Evolutionary conservation across 31 red algal genomes (phyloP), one percentile per base, ranked within the genome.

Genomic region (Odonthalia washingtoniensis): DNA sequence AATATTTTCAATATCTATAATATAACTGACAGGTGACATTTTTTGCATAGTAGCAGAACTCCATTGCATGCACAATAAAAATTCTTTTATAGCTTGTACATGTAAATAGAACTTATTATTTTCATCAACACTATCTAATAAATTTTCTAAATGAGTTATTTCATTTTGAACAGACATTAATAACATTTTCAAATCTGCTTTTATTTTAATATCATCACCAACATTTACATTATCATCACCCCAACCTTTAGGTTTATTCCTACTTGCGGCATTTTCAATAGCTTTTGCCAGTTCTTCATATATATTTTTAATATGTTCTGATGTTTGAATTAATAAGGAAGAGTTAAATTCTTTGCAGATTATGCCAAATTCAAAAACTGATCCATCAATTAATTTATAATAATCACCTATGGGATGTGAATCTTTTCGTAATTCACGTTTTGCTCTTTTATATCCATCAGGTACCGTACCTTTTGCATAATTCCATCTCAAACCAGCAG

Each of bases 321-420:
- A 80, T 44, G 83, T 82, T 28, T 43, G 38, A 45, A 21, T 80
- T 46, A 83, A 66, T 38, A 77, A 57, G 21, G 16, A 61, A 30
- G 82, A 86, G 12, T 90, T 90, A 12, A 97, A 80, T 40, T 89
- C 90, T 36, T 57, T 80, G 21, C 86, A 93, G 33, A 85, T 43
- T n/a, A 83, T 21, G n/a, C 86, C 65, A 69, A 90, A 93, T 52
- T 87, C 86, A 4, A 81, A 85, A 21, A 97, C 68, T 17, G 83
- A 80, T 17, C 95, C 83, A 70, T 97, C 86, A 74, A 93, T 84
- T 21, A 97, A 40, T 18, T 65, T 80, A 76, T 89, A 91, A 70
- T 89, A 97, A 81, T 97, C 95, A 27, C 78, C 91, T 77, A 97
- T 87, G 12, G 90, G 90, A 82, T 97, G 95, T 5, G 95, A 83